These are phyloP conservation scores for Cyphellophora europaea DNA, from an alignment of 2,329 filamentous ascomycete species.

Conservation along the genomic window DNA sequence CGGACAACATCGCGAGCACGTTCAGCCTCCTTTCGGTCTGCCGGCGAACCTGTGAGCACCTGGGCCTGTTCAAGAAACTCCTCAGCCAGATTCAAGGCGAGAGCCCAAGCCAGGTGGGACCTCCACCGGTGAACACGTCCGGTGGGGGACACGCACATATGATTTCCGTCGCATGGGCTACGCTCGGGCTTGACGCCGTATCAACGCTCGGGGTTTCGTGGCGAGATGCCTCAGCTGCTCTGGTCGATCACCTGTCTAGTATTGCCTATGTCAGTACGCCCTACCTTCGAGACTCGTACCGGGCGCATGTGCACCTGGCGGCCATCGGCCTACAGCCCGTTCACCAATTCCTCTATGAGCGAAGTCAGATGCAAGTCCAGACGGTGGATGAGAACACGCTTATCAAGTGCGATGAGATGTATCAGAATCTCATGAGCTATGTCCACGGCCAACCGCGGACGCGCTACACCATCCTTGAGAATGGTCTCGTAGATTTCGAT, in stretches of 20 bases:
- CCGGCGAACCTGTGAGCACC: slow-evolving; percentile 17
- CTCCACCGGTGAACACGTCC: slow-evolving; percentile 12
- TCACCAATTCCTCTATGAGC: slow-evolving; percentile 16
- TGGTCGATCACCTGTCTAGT: slow-evolving; percentile 17
- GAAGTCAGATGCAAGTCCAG: slow-evolving; percentile 9
- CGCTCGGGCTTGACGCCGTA: slow-evolving; percentile 13
- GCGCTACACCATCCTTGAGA: slow-evolving; percentile 16
- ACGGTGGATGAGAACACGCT: slow-evolving; percentile 7
- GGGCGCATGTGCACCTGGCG: slow-evolving; percentile 14
- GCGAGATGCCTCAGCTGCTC: slow-evolving; percentile 16
- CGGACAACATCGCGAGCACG: slow-evolving; percentile 17
- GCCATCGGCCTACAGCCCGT: slow-evolving; percentile 18
- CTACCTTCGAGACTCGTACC: slow-evolving; percentile 16
- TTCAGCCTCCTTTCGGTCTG: slow-evolving; percentile 17
- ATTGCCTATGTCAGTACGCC: slow-evolving; percentile 17
- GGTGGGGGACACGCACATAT: slow-evolving; percentile 12
- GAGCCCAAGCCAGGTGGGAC: slow-evolving; percentile 16
- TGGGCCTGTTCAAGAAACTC: slow-evolving; percentile 17
- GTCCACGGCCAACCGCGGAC: slow-evolving; percentile 10
- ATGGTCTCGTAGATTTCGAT: slow-evolving; percentile 18
- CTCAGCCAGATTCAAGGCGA: slow-evolving; percentile 14
- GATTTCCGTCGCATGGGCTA: slow-evolving; percentile 15
- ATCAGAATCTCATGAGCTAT: slow-evolving; percentile 18
- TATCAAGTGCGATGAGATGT: slow-evolving; percentile 16
- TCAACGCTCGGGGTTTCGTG: slow-evolving; percentile 17